phyloP scores from a whole-genome alignment of 2,329 filamentous ascomycete species.

The Colletotrichum sp. region DNA sequence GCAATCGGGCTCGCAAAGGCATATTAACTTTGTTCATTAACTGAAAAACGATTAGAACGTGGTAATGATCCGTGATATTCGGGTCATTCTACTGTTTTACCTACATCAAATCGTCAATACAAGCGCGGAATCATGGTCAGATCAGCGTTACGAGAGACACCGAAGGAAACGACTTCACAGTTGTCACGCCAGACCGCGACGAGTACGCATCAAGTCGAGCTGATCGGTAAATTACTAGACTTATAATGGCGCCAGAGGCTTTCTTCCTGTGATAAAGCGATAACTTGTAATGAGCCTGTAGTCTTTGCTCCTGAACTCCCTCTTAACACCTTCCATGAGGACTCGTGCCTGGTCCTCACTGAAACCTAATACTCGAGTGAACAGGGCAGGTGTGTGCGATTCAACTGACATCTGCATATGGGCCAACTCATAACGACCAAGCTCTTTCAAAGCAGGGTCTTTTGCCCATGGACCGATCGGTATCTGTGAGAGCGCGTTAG shows the following conservation, averaged over 20 bases:
- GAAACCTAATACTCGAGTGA: conserved; percentile 40
- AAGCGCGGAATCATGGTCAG: not conserved
- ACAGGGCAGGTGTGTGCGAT: conserved; percentile 43
- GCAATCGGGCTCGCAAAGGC: too few relatives aligned
- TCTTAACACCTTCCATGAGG: conserved; percentile 45
- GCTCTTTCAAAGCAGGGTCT: conserved; percentile 37
- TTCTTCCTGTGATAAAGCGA: conserved; percentile 35
- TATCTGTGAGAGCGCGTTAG: conserved; percentile 27
- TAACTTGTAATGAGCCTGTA: conserved; percentile 36
- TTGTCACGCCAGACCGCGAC: not conserved
- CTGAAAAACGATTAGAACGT: too few relatives aligned
- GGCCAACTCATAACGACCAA: conserved; percentile 37
- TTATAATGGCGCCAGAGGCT: not conserved
- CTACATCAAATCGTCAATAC: too few relatives aligned
- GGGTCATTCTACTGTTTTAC: too few relatives aligned
- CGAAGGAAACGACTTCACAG: not conserved
- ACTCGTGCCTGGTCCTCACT: conserved; percentile 43
- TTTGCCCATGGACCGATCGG: conserved; percentile 43
- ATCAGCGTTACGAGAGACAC: not conserved
- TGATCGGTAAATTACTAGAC: too few relatives aligned
- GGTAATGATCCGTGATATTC: too few relatives aligned
- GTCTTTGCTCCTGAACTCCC: conserved; percentile 38
- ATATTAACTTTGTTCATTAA: too few relatives aligned
- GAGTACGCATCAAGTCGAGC: rapidly evolving
- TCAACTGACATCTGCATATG: conserved; percentile 48